Evolutionary conservation across 176 grass and related monocot species (phyloP), one percentile per base, ranked within the genome.

Genomic region (Thinopyrum elongatum): DNA sequence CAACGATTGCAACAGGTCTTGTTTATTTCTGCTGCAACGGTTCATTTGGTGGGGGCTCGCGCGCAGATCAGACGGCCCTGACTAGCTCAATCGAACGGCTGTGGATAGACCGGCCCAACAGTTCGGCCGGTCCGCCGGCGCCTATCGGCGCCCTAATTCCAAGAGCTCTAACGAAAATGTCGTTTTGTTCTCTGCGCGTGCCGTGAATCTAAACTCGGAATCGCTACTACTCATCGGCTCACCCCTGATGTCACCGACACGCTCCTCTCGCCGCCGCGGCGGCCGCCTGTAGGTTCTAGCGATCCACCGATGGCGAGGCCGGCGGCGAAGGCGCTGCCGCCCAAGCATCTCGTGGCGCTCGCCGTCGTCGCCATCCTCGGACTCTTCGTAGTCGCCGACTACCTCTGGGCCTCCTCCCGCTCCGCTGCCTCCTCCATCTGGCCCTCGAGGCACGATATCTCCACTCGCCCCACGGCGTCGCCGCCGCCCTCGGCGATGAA

Each of bases 311-410:
- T 98, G 95, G 90, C 86, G 61, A 92, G 91, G 82, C 62, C 78
- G 34, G 66, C 66, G 65, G 81, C 11, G 77, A 94, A 94, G 79
- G 47, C 72, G 27, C 83, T 49, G 6, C 76, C 86, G 49, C 60
- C 80, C 70, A 98, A 87, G 69, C 88, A 90, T 70, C 55, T 93
- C 10, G 55, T 92, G 53, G 90, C 86, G 62, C 81, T 98, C 31
- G 83, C 88, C 53, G 77, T 81, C 70, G 25, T 98, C 59, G 90
- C 65, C 57, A 42, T 95, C 80, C 90, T 98, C 65, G 90, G 90
- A 27, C 41, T 98, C 63, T 88, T 87, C 77, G 82, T 98, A 66
- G 80, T 98, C 41, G 88, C 85, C 79, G 93, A 98, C 79, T 89
- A 86, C 88, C 90, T 95, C 27, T 95, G 93, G 90, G 91, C 93